A percentile compares a stretch with the other conserved stretches of the same genome.
Conservation (phyloP, 2,329 filamentous ascomycete species). For the Fusarium pininemorale region DNA sequence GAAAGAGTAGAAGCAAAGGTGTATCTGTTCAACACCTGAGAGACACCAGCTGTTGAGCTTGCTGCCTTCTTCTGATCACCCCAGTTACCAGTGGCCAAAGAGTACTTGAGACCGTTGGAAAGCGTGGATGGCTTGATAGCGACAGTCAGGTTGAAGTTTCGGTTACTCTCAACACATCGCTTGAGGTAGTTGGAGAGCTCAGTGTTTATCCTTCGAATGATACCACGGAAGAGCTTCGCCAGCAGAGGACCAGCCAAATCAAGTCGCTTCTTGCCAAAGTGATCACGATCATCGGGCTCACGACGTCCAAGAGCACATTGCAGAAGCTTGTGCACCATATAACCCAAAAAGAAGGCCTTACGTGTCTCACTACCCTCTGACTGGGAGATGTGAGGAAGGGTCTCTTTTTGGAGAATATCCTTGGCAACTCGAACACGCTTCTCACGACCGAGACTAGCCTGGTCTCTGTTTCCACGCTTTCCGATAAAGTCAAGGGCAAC, state of each 20-base stretch:
- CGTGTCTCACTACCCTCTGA: conserved; percentile 92
- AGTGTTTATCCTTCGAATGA: conserved; percentile 89
- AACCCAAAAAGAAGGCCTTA: conserved; percentile 97
- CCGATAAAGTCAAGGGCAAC: conserved; percentile 95
- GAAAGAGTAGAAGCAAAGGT: conserved; percentile 97
- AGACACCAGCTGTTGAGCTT: conserved; percentile 94
- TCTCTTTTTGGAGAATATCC: conserved; percentile 96
- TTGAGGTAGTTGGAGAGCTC: conserved; percentile 93
- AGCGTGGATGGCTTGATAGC: conserved; percentile 92
- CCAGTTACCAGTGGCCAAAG: conserved; percentile 97
- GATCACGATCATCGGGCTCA: conserved; percentile 96
- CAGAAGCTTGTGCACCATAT: conserved; percentile 96
- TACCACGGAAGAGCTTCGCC: conserved; percentile 93
- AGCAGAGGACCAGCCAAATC: conserved; percentile 94
- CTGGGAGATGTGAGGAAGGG: conserved; percentile 95
- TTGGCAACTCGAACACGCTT: conserved; percentile 91
- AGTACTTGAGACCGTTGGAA: conserved; percentile 95
- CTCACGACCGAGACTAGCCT: conserved; percentile 75
- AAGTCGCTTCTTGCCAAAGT: conserved; percentile 98
- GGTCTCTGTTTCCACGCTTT: conserved; percentile 77
- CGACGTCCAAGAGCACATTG: conserved; percentile 92
- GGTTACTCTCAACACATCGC: conserved; percentile 87
- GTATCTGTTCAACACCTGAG: conserved; percentile 96
- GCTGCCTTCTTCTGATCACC: conserved; percentile 99
- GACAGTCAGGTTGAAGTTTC: conserved; percentile 88